Evolutionary conservation across 2,329 filamentous ascomycete species (phyloP), one percentile per base, ranked within the genome.

Genomic region (Diaporthe ilicicola): DNA sequence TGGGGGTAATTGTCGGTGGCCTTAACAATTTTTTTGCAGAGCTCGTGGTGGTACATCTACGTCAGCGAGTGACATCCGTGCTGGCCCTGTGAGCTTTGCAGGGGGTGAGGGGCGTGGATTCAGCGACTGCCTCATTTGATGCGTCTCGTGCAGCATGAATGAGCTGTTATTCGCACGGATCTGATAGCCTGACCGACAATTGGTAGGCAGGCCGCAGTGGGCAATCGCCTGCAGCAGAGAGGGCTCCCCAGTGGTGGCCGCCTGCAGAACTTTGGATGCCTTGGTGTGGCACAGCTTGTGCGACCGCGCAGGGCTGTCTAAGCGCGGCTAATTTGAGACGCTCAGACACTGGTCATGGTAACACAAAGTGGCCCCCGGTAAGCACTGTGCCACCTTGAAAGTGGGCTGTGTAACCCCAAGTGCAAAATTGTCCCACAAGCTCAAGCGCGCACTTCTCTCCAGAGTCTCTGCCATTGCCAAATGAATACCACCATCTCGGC

Each of bases 1-100:
- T 59, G 53, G 65, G 53, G 65, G 39, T 56, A 55, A 56, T 56
- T 68, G 65, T 68, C 65, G 65, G 65, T 68, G 65, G 65, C 65
- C 65, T 68, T 68, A 68, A 68, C 65, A 68, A 68, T 68, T 68
- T 56, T 56, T 32, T n/a, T 46, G 34, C 10, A 34, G n/a, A 39
- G 24, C 27, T 53, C 65, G 27, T 46, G 13, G 51, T 44, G 65
- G 48, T 51, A 48, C 65, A 56, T 48, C 24, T 67, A 46, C 51
- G 65, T 56, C 65, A 67, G 65, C 65, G 34, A 34, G 65, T 68
- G 44, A 59, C 42, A 56, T 56, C 34, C 15, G 50, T 42, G 34
- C 50, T 44, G 64, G 50, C 37, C 64, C 27, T 34, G 48, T 22
- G 24, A 22, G 64, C 37, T 54, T 29, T 46, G 64, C 44, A 53